Base-by-base conservation (phyloP, 2,329 filamentous ascomycete genomes). In the Sarocladium kiliense region DNA sequence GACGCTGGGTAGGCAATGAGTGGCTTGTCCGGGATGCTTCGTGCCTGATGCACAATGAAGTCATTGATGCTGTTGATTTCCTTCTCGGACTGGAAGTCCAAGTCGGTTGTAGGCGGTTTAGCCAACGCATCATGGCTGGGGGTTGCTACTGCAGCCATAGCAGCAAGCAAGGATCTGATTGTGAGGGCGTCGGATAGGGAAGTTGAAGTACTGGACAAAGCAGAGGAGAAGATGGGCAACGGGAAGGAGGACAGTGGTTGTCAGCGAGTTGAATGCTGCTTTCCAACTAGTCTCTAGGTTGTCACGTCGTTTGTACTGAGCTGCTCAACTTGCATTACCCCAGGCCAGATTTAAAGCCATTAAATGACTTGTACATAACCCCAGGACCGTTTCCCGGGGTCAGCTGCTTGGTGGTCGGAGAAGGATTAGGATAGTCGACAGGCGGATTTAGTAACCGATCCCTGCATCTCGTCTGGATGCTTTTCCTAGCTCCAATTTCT, bases 1-100 rank as follows among this genome's bases (percentile, higher is more conserved):
- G 59, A 61, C 12, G 50, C 51, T 0, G 62, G 63, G 34, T 65
- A 65, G 2, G 59, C 61, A 18, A 65, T 55, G 9, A 65, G 58
- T 14, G 60, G 57, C 12, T 55, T 58, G 41, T 63, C 61, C n/a
- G 61, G 61, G 23, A 63, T 61, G 32, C 32, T 58, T 25, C 55
- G 53, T 2, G 61, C 59, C 53, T 61, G 58, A 30, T 61, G 59
- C 2, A 61, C 21, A 9, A 63, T 59, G 18, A 63, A 61, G 41
- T 63, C 61, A 45, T 62, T 62, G 54, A 63, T 62, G 34, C 56
- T 55, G 27, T 58, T 61, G 39, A 61, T 61, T 47, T 61, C 55
- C 19, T 58, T 34, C 30, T 34, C 14, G 9, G 30, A 7, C 30
- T 34, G 7, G 30, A 34, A 9, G 14, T 7, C 7, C 14, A 14